Base-by-base conservation (phyloP, 2,329 filamentous ascomycete species). In the Xylaria multiplex region DNA sequence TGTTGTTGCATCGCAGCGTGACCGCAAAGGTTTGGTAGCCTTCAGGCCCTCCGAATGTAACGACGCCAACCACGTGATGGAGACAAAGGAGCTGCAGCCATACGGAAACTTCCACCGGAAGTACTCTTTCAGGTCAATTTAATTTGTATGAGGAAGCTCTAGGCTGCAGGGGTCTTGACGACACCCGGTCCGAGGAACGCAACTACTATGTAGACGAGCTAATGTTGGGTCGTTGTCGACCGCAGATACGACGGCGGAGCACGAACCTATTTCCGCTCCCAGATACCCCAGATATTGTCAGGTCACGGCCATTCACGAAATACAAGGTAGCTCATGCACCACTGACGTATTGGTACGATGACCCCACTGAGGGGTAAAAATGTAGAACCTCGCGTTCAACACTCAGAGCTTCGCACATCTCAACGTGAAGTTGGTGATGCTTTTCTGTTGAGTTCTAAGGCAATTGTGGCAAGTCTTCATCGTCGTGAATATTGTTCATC, bases 291-390 rank as follows among this genome's bases (percentile, higher is more conserved):
- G 64, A 53, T 57, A 27, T 43, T 60, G 66, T 42, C 60, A 40
- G 32, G 46, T 48, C 32, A 43, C 46, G 48, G 57, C 48, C 46
- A 60, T 19, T 60, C 59, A 66, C 60, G 57, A 52, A 64, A 52
- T 9, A 59, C 68, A 70, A 42, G 69, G 66, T 35, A 64, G 60
- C 53, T 65, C 64, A 66, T 71, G 69, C 64, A 67, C 42, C 52
- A 45, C 64, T 59, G 70, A 72, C 59, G 62, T 65, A 70, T 69
- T 69, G 52, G 40, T 9, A 69, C 55, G 58, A 30, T 19, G 43
- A 65, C 68, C 70, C 70, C 71, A 66, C 68, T 57, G 68, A 69
- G 69, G 69, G 67, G 68, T 62, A 62, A 60, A 67, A 66, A 62
- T 56, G 58, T 48, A n/a, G 53, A 50, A 59, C 16, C 45, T 61